Evolutionary conservation across 352 stramenopile genomes (phyloP).

Genomic region (Phytophthora aleatoria): DNA sequence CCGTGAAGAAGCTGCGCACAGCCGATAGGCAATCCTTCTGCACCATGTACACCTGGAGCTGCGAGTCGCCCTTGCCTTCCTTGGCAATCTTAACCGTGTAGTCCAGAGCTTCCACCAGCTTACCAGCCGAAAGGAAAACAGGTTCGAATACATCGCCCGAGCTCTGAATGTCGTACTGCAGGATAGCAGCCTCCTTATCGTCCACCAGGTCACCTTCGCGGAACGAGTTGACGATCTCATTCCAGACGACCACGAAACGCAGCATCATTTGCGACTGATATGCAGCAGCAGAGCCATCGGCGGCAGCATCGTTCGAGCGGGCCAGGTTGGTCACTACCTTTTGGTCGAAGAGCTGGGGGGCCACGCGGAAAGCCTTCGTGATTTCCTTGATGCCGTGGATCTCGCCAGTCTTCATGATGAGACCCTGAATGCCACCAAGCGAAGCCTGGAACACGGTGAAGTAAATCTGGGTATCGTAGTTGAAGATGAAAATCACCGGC

Average conservation of each 20-base stretch:
- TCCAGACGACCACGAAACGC: slow-evolving; percentile 83
- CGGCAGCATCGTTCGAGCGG: slow-evolving; percentile 59
- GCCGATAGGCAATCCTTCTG: slow-evolving; percentile 73
- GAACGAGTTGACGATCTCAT: slow-evolving; percentile 83
- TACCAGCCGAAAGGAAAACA: slow-evolving; percentile 79
- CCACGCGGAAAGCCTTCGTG: slow-evolving; percentile 67
- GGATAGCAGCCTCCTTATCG: slow-evolving; percentile 74
- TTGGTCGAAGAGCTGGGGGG: slow-evolving; percentile 69
- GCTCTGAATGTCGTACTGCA: slow-evolving; percentile 78
- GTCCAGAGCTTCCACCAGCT: slow-evolving; percentile 66
- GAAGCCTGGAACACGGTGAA: slow-evolving; percentile 75
- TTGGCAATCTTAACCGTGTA: slow-evolving; percentile 66
- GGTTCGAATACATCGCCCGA: slow-evolving; percentile 78
- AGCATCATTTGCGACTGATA: slow-evolving; percentile 80
- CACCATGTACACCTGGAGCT: slow-evolving; percentile 68
- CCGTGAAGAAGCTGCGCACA: slow-evolving; percentile 79
- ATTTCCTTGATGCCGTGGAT: slow-evolving; percentile 73
- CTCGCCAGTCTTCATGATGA: slow-evolving; percentile 76
- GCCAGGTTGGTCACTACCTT: slow-evolving; percentile 74
- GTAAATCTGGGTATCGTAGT: slow-evolving; percentile 84
- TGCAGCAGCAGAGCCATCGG: slow-evolving; percentile 44
- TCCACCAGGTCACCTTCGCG: slow-evolving; percentile 73
- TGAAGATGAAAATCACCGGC: slow-evolving; percentile 77
- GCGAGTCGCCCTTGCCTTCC: slow-evolving; percentile 70
- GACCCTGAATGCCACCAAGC: slow-evolving; percentile 53